Evolutionary conservation across 1,284 basidiomycete species (phyloP).

Genomic region (Fomitopsis pinicola): DNA sequence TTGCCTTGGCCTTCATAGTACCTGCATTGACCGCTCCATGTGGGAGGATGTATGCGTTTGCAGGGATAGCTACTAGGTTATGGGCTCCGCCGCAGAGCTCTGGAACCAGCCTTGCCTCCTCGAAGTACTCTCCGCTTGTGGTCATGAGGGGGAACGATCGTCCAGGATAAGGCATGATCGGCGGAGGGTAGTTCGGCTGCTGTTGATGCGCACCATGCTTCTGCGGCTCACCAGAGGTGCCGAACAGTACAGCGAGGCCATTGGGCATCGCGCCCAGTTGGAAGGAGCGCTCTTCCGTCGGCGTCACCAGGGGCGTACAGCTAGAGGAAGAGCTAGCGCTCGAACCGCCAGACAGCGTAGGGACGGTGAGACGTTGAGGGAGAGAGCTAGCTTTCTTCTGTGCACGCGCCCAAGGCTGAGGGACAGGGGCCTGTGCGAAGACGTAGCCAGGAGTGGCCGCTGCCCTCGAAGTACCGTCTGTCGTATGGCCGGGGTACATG

Average conservation of each 20-base stretch:
- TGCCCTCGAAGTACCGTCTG: too few relatives aligned
- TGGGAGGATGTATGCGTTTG: not conserved
- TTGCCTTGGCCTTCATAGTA: not conserved
- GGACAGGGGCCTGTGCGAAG: not conserved
- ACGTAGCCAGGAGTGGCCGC: not conserved
- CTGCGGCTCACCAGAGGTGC: not conserved
- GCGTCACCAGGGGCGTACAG: not conserved
- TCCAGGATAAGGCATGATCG: not conserved
- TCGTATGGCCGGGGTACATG: too few relatives aligned
- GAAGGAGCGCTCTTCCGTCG: not conserved
- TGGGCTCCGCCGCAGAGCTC: not conserved
- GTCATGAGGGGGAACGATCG: conserved; percentile 2
- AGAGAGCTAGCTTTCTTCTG: not conserved
- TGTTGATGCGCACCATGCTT: not conserved
- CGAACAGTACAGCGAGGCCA: not conserved
- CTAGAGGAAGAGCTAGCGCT: not conserved
- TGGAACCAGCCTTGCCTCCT: not conserved
- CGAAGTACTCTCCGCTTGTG: not conserved
- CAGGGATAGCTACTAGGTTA: not conserved
- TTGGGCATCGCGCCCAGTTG: not conserved
- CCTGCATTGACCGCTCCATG: not conserved
- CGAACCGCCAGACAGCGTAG: not conserved
- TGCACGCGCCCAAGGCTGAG: not conserved
- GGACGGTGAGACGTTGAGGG: not conserved
- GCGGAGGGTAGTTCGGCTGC: not conserved